Base-by-base conservation (phyloP, 2,329 filamentous ascomycete genomes). In the Epichloe coenophiala region DNA sequence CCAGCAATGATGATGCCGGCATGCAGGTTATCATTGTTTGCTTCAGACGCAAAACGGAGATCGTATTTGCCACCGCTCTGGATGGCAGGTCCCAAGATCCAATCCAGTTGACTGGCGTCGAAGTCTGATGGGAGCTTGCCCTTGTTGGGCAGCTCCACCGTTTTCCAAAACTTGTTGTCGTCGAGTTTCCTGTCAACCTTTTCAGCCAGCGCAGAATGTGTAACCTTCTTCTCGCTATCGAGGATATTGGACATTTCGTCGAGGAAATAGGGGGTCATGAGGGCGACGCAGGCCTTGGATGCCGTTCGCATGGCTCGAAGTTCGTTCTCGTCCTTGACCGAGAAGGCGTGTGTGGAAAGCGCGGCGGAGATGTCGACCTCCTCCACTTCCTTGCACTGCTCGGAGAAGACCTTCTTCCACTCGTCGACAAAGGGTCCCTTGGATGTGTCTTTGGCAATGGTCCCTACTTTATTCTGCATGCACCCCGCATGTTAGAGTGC, bases 251-350 rank as follows among this genome's bases (percentile, higher is more conserved):
- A 95, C 90, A 98, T 97, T 66, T 96, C 90, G 63, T 98, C 93
- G 57, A 98, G 83, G 66, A 97, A 97, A 68, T 93, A 98, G 53
- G 91, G 91, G 88, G 88, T 88, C 83, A 97, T 94, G 53, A 97
- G 74, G 52, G 89, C 90, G 57, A 94, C 91, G 59, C 90, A 96
- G 45, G 93, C 91, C 63, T 93, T 86, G 50, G 93, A 93, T 4
- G 91, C 89, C 58, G 91, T 94, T 63, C 94, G 84, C 77, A 98
- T 96, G 11, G 88, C 84, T 57, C 91, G 87, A 58, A 98, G 75
- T 69, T 98, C 93, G 61, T 84, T 86, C 67, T 96, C 90, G 63
- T 97, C 93, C 69, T 98, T 98, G 65, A 95, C 79, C 15, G 91
- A 84, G 65, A 98, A 86, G 48, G 88, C 89, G 41, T 84, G 80